These are phyloP conservation scores for Volvox reticuliferus DNA, from an alignment of 139 green algal genomes.

Conservation along the genomic window DNA sequence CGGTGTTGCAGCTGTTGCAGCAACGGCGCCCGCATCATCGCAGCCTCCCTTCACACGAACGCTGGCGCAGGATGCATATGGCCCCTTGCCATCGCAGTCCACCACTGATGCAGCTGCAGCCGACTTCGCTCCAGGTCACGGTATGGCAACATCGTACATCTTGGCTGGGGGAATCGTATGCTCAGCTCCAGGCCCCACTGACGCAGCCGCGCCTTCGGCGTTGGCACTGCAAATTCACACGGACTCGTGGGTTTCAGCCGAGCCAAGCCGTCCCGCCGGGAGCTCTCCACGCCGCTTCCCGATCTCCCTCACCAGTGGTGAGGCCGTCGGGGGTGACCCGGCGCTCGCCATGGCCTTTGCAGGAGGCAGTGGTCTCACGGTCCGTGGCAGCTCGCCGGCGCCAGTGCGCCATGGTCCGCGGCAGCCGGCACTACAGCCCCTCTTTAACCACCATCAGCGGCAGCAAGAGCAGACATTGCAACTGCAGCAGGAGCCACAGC, in stretches of 20 bases:
- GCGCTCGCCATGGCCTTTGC: too few relatives aligned
- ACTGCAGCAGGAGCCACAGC: background rate
- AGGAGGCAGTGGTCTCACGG: too few relatives aligned
- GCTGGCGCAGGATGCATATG: too few relatives aligned
- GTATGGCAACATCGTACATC: background rate
- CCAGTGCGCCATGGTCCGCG: background rate
- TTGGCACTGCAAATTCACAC: background rate
- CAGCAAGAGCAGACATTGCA: background rate
- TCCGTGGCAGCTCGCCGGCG: background rate
- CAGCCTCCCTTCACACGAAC: too few relatives aligned
- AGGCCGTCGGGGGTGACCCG: background rate
- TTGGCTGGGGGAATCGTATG: too few relatives aligned
- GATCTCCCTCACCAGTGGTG: constrained; percentile 2
- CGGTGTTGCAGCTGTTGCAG: too few relatives aligned
- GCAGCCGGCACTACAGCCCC: background rate
- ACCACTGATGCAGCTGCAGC: background rate
- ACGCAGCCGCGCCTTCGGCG: background rate
- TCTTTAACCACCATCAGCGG: background rate
- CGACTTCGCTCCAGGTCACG: background rate
- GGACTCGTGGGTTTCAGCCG: background rate
- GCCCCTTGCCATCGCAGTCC: too few relatives aligned
- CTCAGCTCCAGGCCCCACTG: background rate
- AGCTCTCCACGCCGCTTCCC: background rate
- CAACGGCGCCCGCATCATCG: too few relatives aligned
- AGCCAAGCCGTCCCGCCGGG: background rate